Evolutionary conservation across 352 stramenopile genomes (phyloP), one percentile per base, ranked within the genome.

Genomic region (Aphanomyces astaci): DNA sequence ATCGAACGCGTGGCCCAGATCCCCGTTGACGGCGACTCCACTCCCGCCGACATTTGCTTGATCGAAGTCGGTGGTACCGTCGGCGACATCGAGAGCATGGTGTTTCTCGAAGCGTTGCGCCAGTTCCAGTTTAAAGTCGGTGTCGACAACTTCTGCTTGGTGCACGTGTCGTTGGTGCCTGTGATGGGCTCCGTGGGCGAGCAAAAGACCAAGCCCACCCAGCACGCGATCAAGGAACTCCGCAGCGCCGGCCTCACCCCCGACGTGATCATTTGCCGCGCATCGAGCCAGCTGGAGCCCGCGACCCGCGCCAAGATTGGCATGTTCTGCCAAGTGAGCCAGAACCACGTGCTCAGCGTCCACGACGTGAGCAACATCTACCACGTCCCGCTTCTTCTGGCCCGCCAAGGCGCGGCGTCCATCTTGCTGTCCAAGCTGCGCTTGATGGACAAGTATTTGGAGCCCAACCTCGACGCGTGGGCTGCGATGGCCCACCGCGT

Each of bases 331-430:
- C 95, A 99, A 75, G 96, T 99, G 13, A 89, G 84, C 48, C 82
- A 89, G 19, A 87, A 89, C 53, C 86, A 97, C 78, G 96, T 99
- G 45, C 80, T 99, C 9, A 98, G 89, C 51, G 96, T 99, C 36
- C 96, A 99, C 82, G 97, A 99, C 71, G 97, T 99, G 54, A 97
- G 84, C 77, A 99, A 99, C 86, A 99, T 99, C 56, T 99, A 99
- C 77, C 97, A 99, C 82, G 98, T 99, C 17, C 97, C 97, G 36
- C 72, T 99, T 49, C 80, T 99, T 39, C 78, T 99, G 57, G 76
- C 96, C 64, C 87, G 98, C 77, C 98, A 99, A 76, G 91, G 94
- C 28, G 86, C 83, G 5, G 86, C 98, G 25, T 96, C 97, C 78
- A 90, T 90, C 45, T 90, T 99, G 56, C 81, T 99, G 62, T 87